phyloP scores from a whole-genome alignment of 371 early-diverging fungal species.

The Dipsacomyces acuminosporus region DNA sequence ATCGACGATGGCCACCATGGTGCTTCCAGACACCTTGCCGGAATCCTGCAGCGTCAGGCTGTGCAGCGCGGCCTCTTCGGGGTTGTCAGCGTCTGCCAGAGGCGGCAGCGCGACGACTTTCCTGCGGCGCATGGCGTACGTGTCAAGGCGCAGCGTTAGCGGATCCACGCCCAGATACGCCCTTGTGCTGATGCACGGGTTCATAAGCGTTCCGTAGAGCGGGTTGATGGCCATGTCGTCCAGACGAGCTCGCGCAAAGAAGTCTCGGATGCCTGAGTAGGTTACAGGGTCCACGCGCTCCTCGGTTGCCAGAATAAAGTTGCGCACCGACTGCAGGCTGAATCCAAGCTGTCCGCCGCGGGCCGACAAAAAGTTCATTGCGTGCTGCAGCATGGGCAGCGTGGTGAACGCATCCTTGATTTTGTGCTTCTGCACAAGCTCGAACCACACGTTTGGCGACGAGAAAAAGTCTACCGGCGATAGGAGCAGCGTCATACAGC shows the following conservation, averaged over 20 bases:
- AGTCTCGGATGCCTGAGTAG: slow-evolving; percentile 48
- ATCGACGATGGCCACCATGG: slow-evolving; percentile 81
- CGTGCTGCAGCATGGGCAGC: slow-evolving; percentile 70
- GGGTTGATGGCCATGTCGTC: slow-evolving; percentile 64
- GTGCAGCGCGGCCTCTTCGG: slow-evolving; percentile 43
- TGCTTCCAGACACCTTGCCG: slow-evolving; percentile 68
- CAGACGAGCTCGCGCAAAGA: slow-evolving; percentile 56
- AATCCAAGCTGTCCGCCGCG: slow-evolving; percentile 39
- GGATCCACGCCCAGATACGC: slow-evolving; percentile 73
- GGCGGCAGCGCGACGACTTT: slow-evolving; percentile 53
- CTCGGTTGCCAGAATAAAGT: slow-evolving; percentile 66
- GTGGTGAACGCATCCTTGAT: slow-evolving; percentile 71
- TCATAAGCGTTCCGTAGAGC: slow-evolving; percentile 67
- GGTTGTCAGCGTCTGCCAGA: slow-evolving; percentile 45
- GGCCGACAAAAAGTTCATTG: slow-evolving; percentile 52
- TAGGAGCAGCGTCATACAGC: slow-evolving; percentile 55
- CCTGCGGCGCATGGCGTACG: slow-evolving; percentile 62
- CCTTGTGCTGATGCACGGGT: slow-evolving; percentile 74
- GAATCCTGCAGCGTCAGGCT: slow-evolving; percentile 69
- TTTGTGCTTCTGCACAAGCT: slow-evolving; percentile 56
- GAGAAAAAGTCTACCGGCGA: slow-evolving; percentile 53
- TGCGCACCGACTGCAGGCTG: slow-evolving; percentile 58
- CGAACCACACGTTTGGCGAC: slow-evolving; percentile 62
- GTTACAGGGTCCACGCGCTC: slow-evolving; percentile 53
- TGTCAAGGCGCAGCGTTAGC: slow-evolving; percentile 59